These are phyloP conservation scores for Stropharia rugosoannulata DNA, from an alignment of 768 basidiomycete genomes.

Conservation along the genomic window DNA sequence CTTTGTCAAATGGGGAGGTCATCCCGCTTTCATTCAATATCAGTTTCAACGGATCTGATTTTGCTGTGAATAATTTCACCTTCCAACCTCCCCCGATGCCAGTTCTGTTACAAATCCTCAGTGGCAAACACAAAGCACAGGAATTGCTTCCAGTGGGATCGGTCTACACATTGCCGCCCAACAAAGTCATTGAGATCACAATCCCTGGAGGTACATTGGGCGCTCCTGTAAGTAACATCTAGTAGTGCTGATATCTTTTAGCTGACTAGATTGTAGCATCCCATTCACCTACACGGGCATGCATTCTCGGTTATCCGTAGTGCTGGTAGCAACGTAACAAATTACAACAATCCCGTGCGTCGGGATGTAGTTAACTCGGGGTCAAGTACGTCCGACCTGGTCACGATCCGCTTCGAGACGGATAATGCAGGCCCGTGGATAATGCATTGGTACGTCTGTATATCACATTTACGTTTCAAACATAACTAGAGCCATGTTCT, in stretches of 20 bases:
- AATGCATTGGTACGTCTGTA: conserved; percentile 24
- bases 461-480: not conserved
- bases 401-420: conserved; percentile 55
- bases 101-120: conserved; percentile 43
- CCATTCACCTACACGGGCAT: conserved; percentile 43
- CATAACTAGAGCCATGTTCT: not conserved
- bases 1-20: conserved; percentile 32
- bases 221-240: conserved; percentile 26
- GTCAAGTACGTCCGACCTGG: conserved; percentile 24
- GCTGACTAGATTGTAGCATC: conserved; percentile 24
- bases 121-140: conserved; percentile 31
- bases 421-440: conserved; percentile 65
- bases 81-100: conserved; percentile 37
- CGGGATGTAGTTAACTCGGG: conserved; percentile 17
- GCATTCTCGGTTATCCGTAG: conserved; percentile 38
- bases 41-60: conserved; percentile 17
- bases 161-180: conserved; percentile 36
- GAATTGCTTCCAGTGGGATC: conserved; percentile 34
- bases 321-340: conserved; percentile 32
- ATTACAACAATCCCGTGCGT: conserved; percentile 46
- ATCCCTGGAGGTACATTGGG: conserved; percentile 36
- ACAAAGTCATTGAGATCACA: conserved; percentile 46
- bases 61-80: conserved; percentile 28
- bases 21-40: conserved; percentile 31
- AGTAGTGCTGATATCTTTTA: not conserved